Base-by-base conservation (phyloP, 352 stramenopile genomes). In the Phytophthora capsici region DNA sequence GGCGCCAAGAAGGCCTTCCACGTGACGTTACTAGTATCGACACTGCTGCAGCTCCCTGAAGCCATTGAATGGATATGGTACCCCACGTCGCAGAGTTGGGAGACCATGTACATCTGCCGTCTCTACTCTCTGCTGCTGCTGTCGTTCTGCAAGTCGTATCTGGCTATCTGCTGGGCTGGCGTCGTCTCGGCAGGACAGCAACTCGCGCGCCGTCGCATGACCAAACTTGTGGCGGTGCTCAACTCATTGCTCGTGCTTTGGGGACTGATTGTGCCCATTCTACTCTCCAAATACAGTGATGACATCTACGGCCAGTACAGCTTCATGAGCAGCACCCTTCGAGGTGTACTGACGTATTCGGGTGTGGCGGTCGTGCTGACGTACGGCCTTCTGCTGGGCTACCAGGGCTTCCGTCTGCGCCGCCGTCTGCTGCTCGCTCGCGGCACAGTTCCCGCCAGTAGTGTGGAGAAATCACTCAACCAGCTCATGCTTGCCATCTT, bases 401-500 rank as follows among this genome's bases (percentile, higher is more conserved):
- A 84, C 49, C 88, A 96, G 57, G 88, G 82, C 34, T 85, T 89
- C 66, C 80, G 80, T 20, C 71, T 96, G 38, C 86, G 86, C 23
- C 72, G 77, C 12, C 84, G 88, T 6, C 77, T 96, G 47, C 63
- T 94, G 9, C 80, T 89, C 48, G 86, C 86, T 26, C 80, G 84
- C 14, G 82, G 84, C 25, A 89, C 84, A 4, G 82, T 96, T 8
- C 79, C 82, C 3, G 72, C 83, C 25, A 73, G 57, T 16, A 91
- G 81, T 49, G 79, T 96, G 30, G 73, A 92, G 40, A 93, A 92
- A 64, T 94, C 86, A 38, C 73, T 92, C 12, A 89, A 74, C 53
- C 86, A 94, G 63, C 80, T 96, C 37, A 78, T 94, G 71, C 75
- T 96, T 52, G 90, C 88, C 1, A 82, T 96, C 56, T 79, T 61